phyloP scores from a whole-genome alignment of 495 filamentous ascomycete genomes.

The Aspergillus taichungensis region DNA sequence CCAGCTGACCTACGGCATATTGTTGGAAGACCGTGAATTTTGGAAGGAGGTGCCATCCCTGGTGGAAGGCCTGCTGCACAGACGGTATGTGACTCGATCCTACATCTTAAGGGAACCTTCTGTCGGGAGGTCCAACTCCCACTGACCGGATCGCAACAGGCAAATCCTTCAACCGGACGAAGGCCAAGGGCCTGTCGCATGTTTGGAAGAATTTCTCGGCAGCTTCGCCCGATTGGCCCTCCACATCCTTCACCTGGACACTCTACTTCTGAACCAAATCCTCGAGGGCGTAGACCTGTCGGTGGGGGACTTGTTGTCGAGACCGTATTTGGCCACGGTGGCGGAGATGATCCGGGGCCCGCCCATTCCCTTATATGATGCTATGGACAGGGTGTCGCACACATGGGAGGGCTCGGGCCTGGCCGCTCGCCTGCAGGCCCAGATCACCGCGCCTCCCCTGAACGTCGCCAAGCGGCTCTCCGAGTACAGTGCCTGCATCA shows the following conservation, averaged over 20 bases:
- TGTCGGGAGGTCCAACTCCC: not conserved
- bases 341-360: conserved; percentile 23
- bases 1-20: conserved; percentile 19
- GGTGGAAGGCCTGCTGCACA: conserved; percentile 33
- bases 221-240: conserved; percentile 26
- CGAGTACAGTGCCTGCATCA: conserved; percentile 17
- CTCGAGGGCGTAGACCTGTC: conserved; percentile 19
- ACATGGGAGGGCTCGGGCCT: conserved; percentile 13
- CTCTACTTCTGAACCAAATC: conserved; percentile 12
- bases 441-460: conserved; percentile 18
- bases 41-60: conserved; percentile 45
- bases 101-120: not conserved
- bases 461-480: conserved; percentile 14
- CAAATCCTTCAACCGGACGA: conserved; percentile 23
- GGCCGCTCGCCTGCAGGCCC: conserved; percentile 21
- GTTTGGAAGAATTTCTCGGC: conserved; percentile 30
- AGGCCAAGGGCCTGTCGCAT: conserved; percentile 14
- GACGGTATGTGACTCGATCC: conserved; percentile 26
- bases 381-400: conserved; percentile 17
- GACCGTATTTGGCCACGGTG: conserved; percentile 21
- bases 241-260: conserved; percentile 31
- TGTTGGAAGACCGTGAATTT: conserved; percentile 36
- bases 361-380: conserved; percentile 24
- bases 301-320: conserved; percentile 17
- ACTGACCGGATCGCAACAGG: conserved; percentile 13